These are phyloP conservation scores for Phaeodactylum tricornutum DNA, from an alignment of 108 stramenopile genomes.

Conservation along the genomic window DNA sequence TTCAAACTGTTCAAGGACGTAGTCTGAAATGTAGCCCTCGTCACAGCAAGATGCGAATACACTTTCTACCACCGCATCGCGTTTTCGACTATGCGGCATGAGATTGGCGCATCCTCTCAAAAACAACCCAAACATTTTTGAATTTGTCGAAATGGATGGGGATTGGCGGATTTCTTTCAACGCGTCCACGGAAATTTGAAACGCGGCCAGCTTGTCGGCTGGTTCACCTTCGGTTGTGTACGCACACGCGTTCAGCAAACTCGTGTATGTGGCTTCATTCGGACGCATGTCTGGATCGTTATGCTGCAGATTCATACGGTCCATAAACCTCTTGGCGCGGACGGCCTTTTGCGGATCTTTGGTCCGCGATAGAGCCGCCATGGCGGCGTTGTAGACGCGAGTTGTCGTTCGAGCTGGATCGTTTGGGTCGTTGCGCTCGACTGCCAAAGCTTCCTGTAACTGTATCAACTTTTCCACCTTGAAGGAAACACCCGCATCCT, in stretches of 20 bases:
- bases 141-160: neutral
- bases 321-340: conserved; percentile 23
- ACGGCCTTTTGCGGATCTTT: conserved; percentile 41
- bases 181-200: conserved; percentile 23
- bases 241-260: conserved; percentile 27
- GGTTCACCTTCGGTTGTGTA: conserved; percentile 11
- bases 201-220: conserved; percentile 18
- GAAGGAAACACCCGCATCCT: conserved; percentile 2
- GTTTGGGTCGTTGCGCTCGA: conserved; percentile 13
- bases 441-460: conserved; percentile 18
- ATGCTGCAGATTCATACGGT: conserved; percentile 17
- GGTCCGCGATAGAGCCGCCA: conserved; percentile 33
- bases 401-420: conserved; percentile 1
- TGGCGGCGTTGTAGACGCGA: conserved; percentile 32
- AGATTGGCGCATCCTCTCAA: conserved; percentile 20
- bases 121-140: conserved; percentile 20
- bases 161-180: conserved; percentile 9
- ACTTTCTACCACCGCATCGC: conserved; percentile 24
- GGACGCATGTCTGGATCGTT: neutral
- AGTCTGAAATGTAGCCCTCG: conserved; percentile 23
- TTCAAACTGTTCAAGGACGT: conserved; percentile 23
- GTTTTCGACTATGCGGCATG: conserved; percentile 23
- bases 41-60: conserved; percentile 34
- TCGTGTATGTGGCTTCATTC: conserved; percentile 8
- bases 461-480: conserved; percentile 33